Conservation (phyloP, 225 moss, liverwort and hornwort species). For the Pseudoscleropodium purum region DNA sequence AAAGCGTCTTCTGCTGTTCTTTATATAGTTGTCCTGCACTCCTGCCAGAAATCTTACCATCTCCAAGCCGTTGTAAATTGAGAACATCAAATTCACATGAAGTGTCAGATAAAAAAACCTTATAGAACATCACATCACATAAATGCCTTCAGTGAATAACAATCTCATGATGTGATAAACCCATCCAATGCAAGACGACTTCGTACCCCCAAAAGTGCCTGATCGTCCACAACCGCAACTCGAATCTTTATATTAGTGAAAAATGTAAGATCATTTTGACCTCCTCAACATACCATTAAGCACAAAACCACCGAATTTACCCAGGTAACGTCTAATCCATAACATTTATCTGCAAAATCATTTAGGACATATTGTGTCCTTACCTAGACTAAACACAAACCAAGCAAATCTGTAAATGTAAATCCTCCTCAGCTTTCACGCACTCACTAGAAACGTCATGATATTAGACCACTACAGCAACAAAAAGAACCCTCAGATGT, state of each 20-base stretch:
- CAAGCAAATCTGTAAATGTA: neutral
- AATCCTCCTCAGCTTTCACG: neutral
- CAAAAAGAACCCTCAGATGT: neutral
- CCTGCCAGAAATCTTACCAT: neutral
- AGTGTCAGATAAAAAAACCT: neutral
- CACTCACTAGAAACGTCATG: neutral
- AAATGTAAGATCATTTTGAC: constrained; percentile 1
- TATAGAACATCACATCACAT: neutral
- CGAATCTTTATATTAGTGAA: neutral
- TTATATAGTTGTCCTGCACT: neutral
- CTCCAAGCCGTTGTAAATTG: neutral
- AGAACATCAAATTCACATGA: neutral
- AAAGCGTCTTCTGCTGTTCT: neutral
- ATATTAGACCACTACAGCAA: neutral
- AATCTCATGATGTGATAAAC: neutral
- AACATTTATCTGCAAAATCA: constrained; percentile 15
- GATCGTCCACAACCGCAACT: neutral
- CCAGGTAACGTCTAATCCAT: neutral
- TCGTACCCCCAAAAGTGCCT: neutral
- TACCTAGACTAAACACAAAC: neutral
- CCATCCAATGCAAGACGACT: neutral
- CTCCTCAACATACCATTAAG: neutral
- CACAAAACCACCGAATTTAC: neutral
- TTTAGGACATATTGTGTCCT: neutral
- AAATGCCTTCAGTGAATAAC: neutral